phyloP scores from a whole-genome alignment of 192 early-diverging fungal species.

The Backusella psychrophila region DNA sequence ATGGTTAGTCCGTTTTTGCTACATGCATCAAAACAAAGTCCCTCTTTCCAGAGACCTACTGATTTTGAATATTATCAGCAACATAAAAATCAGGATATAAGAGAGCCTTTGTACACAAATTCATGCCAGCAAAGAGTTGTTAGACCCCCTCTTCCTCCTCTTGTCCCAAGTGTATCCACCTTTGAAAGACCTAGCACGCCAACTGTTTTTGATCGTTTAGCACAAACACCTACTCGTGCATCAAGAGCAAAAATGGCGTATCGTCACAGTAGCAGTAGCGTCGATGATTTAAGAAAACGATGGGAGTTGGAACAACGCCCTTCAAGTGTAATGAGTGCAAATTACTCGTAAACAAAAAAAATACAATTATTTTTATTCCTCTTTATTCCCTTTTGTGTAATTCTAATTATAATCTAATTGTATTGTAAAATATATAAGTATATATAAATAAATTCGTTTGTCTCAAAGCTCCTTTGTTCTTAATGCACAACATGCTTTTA shows the following conservation, averaged over 20 bases:
- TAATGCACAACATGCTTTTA: background rate
- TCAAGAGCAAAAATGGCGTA: slow-evolving; percentile 32
- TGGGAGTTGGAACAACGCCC: slow-evolving; percentile 24
- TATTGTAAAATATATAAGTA: background rate
- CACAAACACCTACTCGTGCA: slow-evolving; percentile 33
- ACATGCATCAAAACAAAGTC: background rate
- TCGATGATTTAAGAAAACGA: slow-evolving; percentile 31
- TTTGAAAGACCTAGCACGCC: slow-evolving; percentile 21
- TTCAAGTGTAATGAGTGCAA: slow-evolving; percentile 12
- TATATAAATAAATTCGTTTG: background rate
- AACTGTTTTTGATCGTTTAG: slow-evolving; percentile 32
- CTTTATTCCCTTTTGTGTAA: background rate
- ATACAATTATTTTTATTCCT: background rate
- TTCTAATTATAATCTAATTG: background rate
- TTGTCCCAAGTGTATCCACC: background rate
- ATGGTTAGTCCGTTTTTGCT: slow-evolving; percentile 12
- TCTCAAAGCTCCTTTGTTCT: background rate
- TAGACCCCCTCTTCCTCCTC: slow-evolving; percentile 2
- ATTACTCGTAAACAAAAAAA: background rate
- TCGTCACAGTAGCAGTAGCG: slow-evolving; percentile 34
- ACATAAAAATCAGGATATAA: background rate
- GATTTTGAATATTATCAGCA: background rate
- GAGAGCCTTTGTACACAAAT: background rate
- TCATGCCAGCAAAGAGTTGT: background rate
- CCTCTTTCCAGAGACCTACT: background rate